phyloP scores from a whole-genome alignment of 108 stramenopile genomes.

The Cyclotella sp. region DNA sequence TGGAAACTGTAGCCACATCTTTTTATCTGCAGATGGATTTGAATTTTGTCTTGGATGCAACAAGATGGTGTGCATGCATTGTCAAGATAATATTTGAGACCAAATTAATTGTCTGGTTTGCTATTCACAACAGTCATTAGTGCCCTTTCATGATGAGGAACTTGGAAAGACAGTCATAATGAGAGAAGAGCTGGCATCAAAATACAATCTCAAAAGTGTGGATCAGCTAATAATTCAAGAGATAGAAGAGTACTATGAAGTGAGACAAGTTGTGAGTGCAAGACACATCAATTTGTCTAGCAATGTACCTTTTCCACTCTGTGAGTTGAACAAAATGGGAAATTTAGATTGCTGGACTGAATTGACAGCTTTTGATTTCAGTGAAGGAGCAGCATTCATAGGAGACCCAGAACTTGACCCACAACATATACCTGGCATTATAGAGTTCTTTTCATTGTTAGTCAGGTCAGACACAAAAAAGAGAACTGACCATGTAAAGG shows the following conservation, averaged over 20 bases:
- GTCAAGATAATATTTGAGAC: background rate
- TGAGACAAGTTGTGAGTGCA: too few relatives aligned
- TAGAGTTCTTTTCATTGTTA: slow-evolving; percentile 9
- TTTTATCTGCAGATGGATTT: slow-evolving; percentile 8
- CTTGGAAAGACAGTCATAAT: background rate
- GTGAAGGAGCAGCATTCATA: too few relatives aligned
- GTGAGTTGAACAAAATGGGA: background rate
- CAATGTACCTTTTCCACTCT: slow-evolving; percentile 9
- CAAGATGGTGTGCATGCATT: slow-evolving; percentile 3
- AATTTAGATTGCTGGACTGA: too few relatives aligned
- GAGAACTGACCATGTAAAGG: too few relatives aligned
- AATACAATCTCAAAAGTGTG: slow-evolving; percentile 1
- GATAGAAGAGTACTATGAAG: too few relatives aligned
- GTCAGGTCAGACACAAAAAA: slow-evolving; percentile 10
- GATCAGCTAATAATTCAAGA: too few relatives aligned
- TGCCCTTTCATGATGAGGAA: background rate
- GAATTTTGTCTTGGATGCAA: background rate
- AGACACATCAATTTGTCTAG: background rate
- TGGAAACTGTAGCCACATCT: background rate
- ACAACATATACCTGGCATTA: too few relatives aligned
- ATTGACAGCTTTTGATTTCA: too few relatives aligned
- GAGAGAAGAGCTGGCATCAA: slow-evolving; percentile 13
- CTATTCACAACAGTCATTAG: slow-evolving; percentile 4
- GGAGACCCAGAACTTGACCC: slow-evolving; percentile 16
- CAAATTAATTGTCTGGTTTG: slow-evolving; percentile 3